Evolutionary conservation across 257 asterid species (phyloP).

Genomic region (Parsonsia alboflavescens): DNA sequence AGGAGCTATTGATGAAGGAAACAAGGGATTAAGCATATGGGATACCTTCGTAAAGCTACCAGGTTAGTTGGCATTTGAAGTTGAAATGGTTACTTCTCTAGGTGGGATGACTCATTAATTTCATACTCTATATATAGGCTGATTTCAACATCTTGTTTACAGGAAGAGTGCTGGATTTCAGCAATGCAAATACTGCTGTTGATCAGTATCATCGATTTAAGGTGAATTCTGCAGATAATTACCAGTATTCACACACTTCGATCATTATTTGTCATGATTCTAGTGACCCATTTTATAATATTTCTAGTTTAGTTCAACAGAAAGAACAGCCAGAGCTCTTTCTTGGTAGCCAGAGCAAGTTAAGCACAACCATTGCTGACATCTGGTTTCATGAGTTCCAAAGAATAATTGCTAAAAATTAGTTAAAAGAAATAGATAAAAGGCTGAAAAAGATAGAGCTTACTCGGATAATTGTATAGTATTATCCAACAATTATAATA

Average conservation of each 20-base stretch:
- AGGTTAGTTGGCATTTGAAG: slow-evolving; percentile 26
- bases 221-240: slow-evolving; percentile 26
- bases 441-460: neutral
- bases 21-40: slow-evolving; percentile 80
- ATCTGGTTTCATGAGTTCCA: neutral
- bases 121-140: too few species aligned
- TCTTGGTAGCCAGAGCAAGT: neutral
- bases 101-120: too few species aligned
- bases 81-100: neutral
- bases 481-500: neutral
- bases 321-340: neutral
- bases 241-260: too few species aligned
- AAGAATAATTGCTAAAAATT: neutral
- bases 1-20: slow-evolving; percentile 84
- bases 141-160: neutral
- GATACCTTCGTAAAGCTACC: slow-evolving; percentile 66
- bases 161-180: slow-evolving; percentile 79
- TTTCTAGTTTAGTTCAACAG: neutral
- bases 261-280: neutral
- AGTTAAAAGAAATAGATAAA: too few species aligned
- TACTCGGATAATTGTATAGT: neutral
- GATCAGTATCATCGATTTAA: slow-evolving; percentile 85
- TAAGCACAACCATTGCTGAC: neutral
- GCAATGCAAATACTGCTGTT: slow-evolving; percentile 75
- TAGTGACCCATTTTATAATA: neutral